Evolutionary conservation across 352 stramenopile species (phyloP).

Genomic region (Elongisporangium undulatum): DNA sequence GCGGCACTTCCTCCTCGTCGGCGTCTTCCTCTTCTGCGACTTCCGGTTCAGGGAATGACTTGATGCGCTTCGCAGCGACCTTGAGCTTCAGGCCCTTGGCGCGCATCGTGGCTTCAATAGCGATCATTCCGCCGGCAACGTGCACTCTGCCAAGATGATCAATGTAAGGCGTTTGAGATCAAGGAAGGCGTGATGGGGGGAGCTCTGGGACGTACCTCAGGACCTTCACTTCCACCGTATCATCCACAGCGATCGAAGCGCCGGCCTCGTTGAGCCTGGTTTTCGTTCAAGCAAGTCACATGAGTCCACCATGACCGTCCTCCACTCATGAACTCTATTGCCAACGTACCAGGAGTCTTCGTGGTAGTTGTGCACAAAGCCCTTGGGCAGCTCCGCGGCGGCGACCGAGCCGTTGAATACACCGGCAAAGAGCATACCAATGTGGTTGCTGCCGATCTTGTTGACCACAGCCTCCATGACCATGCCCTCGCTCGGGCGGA

Average conservation of each 20-base stretch:
- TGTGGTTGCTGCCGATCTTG: slow-evolving; percentile 86
- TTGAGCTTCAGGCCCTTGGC: slow-evolving; percentile 16
- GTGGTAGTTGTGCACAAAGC: slow-evolving; percentile 77
- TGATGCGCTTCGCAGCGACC: slow-evolving; percentile 4
- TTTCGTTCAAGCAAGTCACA: slow-evolving; percentile 1
- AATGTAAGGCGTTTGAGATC: slow-evolving; percentile 1
- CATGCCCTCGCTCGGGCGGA: slow-evolving; percentile 67
- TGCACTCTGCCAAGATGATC: slow-evolving; percentile 36
- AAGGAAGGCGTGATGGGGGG: slow-evolving; percentile 1
- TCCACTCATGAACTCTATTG: not conserved
- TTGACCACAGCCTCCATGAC: slow-evolving; percentile 56
- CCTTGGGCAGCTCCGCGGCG: slow-evolving; percentile 64
- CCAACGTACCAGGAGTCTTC: slow-evolving; percentile 65
- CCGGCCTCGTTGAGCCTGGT: slow-evolving; percentile 48
- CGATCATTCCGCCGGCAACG: slow-evolving; percentile 72
- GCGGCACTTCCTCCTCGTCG: slow-evolving; percentile 16
- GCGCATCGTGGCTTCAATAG: slow-evolving; percentile 77
- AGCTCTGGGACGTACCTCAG: slow-evolving; percentile 27
- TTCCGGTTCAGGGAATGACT: slow-evolving; percentile 2
- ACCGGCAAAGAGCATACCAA: slow-evolving; percentile 77
- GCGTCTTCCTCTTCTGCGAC: slow-evolving; percentile 11
- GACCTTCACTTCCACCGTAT: slow-evolving; percentile 68
- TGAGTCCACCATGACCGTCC: not conserved
- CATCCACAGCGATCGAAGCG: slow-evolving; percentile 50
- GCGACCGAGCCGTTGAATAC: slow-evolving; percentile 83